phyloP scores from a whole-genome alignment of 768 basidiomycete genomes.

The Neoboletus brunneissimus region DNA sequence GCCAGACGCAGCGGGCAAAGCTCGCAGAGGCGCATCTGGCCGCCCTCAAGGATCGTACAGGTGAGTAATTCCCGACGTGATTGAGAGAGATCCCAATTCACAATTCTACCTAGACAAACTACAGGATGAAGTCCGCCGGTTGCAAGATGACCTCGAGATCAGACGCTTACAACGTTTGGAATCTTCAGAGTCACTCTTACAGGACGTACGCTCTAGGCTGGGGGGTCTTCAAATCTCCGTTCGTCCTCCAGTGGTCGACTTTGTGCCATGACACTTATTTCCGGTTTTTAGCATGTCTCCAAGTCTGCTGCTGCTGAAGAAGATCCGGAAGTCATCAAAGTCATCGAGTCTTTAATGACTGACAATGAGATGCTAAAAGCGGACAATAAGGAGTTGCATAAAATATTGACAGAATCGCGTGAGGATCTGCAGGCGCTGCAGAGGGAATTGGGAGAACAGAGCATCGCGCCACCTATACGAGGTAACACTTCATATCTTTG shows the following conservation, averaged over 20 bases:
- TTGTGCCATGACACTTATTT: slow-evolving; percentile 14
- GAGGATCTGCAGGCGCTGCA: slow-evolving; percentile 71
- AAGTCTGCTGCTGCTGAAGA: slow-evolving; percentile 36
- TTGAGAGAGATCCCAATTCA: slow-evolving; percentile 2
- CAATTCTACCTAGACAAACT: slow-evolving; percentile 53
- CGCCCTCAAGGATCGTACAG: slow-evolving; percentile 63
- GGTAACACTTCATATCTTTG: slow-evolving; percentile 30
- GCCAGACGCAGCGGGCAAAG: slow-evolving; percentile 62
- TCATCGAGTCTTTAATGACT: slow-evolving; percentile 81
- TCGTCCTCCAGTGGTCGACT: slow-evolving; percentile 21
- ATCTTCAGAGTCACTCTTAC: slow-evolving; percentile 62
- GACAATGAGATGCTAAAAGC: slow-evolving; percentile 82
- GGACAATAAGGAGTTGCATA: slow-evolving; percentile 78
- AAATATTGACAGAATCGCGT: slow-evolving; percentile 67
- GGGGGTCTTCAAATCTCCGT: slow-evolving; percentile 61
- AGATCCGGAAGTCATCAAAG: slow-evolving; percentile 58
- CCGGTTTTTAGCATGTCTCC: slow-evolving; percentile 37
- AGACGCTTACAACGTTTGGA: slow-evolving; percentile 59
- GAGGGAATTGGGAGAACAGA: slow-evolving; percentile 73
- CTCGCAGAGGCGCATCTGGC: slow-evolving; percentile 65
- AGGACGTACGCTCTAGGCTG: slow-evolving; percentile 62
- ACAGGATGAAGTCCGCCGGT: slow-evolving; percentile 59
- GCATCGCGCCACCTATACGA: slow-evolving; percentile 46
- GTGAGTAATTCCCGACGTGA: slow-evolving; percentile 35
- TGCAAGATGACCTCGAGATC: slow-evolving; percentile 63